These are phyloP conservation scores for Eucalyptus sp. DNA, from an alignment of 345 rosid species.

Conservation along the genomic window DNA sequence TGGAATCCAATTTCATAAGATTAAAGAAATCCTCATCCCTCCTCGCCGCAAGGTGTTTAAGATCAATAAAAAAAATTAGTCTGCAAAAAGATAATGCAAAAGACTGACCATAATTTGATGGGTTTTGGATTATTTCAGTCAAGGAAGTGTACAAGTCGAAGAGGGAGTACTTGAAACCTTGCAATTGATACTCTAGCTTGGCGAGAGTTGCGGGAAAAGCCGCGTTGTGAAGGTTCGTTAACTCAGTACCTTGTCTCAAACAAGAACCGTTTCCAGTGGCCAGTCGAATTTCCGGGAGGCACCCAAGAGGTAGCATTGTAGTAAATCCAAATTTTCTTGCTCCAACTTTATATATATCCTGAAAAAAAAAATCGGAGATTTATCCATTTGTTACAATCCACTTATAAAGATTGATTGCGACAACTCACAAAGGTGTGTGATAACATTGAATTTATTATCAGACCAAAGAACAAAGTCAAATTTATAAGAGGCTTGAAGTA, in stretches of 20 bases:
- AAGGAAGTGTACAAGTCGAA: constrained; percentile 7
- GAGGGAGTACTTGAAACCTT: constrained; percentile 15
- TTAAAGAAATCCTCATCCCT: not conserved
- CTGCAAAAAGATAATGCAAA: not conserved
- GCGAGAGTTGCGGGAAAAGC: not conserved
- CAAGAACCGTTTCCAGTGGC: not conserved
- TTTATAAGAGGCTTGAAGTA: no score
- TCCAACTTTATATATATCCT: not conserved
- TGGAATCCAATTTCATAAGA: not conserved
- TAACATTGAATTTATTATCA: no score
- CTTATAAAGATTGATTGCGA: no score
- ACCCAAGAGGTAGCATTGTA: not conserved
- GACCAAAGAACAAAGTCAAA: no score
- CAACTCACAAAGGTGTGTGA: no score
- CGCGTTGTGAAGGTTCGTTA: constrained; percentile 9
- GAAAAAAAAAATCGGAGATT: not conserved
- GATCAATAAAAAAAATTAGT: no score
- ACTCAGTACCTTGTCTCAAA: not conserved
- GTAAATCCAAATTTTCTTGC: not conserved
- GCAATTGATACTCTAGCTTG: not conserved
- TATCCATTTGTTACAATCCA: no score
- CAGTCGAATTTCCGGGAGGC: not conserved
- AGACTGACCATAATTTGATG: constrained; percentile 2
- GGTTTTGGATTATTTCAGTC: not conserved
- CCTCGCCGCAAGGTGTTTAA: no score